Evolutionary conservation across 2,329 filamentous ascomycete genomes (phyloP), one percentile per base, ranked within the genome.

Genomic region (Achaetomium macrosporum): DNA sequence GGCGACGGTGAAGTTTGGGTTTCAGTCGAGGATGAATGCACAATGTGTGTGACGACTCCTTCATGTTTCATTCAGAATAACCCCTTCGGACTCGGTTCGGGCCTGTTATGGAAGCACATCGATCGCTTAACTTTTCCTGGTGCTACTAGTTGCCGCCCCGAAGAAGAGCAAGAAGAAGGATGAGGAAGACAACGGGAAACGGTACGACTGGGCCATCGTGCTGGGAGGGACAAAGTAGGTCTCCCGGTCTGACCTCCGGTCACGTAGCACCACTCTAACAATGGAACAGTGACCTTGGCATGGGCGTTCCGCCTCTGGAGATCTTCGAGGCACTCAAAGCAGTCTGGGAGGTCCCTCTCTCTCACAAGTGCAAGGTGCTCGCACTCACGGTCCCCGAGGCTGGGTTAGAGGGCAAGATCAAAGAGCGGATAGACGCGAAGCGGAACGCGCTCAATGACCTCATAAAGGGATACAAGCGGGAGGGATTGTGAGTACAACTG

Each of bases 381-480:
- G 81, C 82, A 5, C 70, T 87, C 45, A 87, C 83, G 0, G 72
- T 87, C 2, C 81, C 81, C 0, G 82, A 85, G 58, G 73, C 73
- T 25, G 63, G 66, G 7, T 50, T 60, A 20, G 61, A 59, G 19
- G 46, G 40, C 8, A 36, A 39, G 1, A 15, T 41, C 12, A 45
- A 61, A 6, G 57, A 62, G n/a, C 58, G 58, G 19, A 51, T 74
- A 17, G 65, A 66, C 16, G 56, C 58, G 29, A 64, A 61, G 35
- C 70, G 79, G 6, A 65, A 72, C 20, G 61, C 66, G 19, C 65
- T 86, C 47, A 86, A 86, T 60, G 56, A 65, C 2, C 63, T 69
- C 33, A 85, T 86, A 51, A 70, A 75, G 57, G 64, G 62, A 4
- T 74, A 82, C 57, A 64, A 72, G 37, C 69, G 69, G 20, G 66